These are phyloP conservation scores for Colletotrichum lindemuthianum DNA, from an alignment of 2,329 filamentous ascomycete genomes.

Conservation along the genomic window DNA sequence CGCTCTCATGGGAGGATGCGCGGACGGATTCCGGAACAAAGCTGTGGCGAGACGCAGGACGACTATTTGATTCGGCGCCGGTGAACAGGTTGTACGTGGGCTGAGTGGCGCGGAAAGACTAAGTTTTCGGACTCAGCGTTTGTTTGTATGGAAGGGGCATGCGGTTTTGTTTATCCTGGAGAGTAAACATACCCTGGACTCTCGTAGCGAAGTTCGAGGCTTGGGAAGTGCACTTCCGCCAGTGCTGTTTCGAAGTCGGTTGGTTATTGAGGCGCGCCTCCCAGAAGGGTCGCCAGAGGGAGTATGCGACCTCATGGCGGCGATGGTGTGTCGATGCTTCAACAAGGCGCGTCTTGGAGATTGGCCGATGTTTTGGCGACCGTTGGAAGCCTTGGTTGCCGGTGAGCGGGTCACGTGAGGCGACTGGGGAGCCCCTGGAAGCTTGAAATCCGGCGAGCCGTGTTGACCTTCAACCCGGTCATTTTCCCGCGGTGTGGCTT, in stretches of 20 bases:
- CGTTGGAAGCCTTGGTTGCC: slow-evolving; percentile 12
- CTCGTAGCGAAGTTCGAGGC: slow-evolving; percentile 48
- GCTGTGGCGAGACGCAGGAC: slow-evolving; percentile 55
- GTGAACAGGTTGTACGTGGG: slow-evolving; percentile 70
- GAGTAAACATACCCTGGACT: slow-evolving; percentile 51
- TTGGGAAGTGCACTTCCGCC: slow-evolving; percentile 49
- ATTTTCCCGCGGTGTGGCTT: slow-evolving; percentile 12
- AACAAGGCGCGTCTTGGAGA: slow-evolving; percentile 24
- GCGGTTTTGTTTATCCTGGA: slow-evolving; percentile 33
- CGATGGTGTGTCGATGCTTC: slow-evolving; percentile 40
- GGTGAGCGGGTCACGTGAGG: slow-evolving; percentile 29
- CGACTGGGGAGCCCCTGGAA: background rate
- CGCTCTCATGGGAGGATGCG: slow-evolving; percentile 65
- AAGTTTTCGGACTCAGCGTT: slow-evolving; percentile 41
- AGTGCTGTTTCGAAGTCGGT: slow-evolving; percentile 48
- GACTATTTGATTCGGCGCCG: slow-evolving; percentile 54
- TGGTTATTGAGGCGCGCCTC: slow-evolving; percentile 44
- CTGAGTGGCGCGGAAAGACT: slow-evolving; percentile 60
- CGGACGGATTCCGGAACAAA: slow-evolving; percentile 52
- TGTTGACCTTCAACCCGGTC: background rate
- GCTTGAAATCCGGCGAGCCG: background rate
- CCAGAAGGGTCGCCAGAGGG: slow-evolving; percentile 43
- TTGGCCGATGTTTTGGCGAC: slow-evolving; percentile 31
- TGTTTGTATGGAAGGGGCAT: slow-evolving; percentile 3
- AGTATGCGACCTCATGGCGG: slow-evolving; percentile 42